Base-by-base conservation (phyloP, 345 rosid genomes). In the Passiflora organensis region DNA sequence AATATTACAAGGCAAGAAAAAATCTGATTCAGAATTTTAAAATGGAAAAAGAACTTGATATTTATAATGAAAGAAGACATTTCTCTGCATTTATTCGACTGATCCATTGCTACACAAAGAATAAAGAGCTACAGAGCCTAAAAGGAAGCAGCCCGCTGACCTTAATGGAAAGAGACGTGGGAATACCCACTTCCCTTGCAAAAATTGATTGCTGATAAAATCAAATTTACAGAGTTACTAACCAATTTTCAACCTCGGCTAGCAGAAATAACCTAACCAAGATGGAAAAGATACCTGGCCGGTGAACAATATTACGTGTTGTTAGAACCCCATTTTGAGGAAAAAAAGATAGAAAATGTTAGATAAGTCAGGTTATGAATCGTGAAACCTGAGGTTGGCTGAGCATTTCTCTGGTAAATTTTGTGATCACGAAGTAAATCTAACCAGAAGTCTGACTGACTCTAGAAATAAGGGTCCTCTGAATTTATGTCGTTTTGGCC, bases 401-500 rank as follows among this genome's bases (percentile, higher is more conserved):
- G 60, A 62, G 64, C 55, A 25, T 60, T 64, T 51, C 70, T 41
- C 53, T 9, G 55, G 60, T 28, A 61, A 20, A 12, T 51, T 44
- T 48, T 28, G 66, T 57, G 20, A 60, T 58, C 42, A 56, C 19
- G 43, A 70, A 55, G 59, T 73, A 71, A 75, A 62, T 66, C 63
- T 55, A 56, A 52, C 64, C 83, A 73, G 72, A n/a, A n/a, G n/a
- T n/a, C 71, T 72, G 62, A 64, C 73, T 62, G 78, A 53, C 48
- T 76, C 80, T 62, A 71, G 25, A 57, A 56, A 68, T 43, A 79
- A 63, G 0, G 85, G 85, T 32, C 86, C 84, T 76, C 73, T 77
- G n/a, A 82, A 71, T 66, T 81, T 86, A 24, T 79, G 74, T 22
- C 82, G 94, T 76, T 79, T 86, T 14, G 82, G 87, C 64, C 79